Evolutionary conservation across 495 filamentous ascomycete genomes (phyloP), one percentile per base, ranked within the genome.

Genomic region (Penicillium simplicissimum): DNA sequence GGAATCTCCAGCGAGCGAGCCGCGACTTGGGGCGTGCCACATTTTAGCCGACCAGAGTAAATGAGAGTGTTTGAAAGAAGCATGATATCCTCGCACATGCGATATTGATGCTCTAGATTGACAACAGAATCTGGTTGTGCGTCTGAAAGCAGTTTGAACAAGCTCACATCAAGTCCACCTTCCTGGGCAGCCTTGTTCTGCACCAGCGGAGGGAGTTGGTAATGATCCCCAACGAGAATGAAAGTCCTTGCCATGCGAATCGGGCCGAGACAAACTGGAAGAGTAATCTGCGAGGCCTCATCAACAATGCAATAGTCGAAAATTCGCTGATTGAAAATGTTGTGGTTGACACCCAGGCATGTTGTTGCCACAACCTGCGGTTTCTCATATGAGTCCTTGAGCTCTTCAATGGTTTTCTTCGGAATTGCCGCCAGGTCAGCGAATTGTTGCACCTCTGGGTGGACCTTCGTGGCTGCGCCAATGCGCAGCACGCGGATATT

Each of bases 251-350:
- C 92, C 84, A 96, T 91, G 28, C 93, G 87, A 63, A 98, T 95
- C 0, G 95, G 95, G 0, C 95, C 95, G 3, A 98, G 74, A 64
- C 95, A 97, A 17, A 96, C 91, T 0, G 95, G 95, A 23, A 98
- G 81, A 3, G 95, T 98, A 74, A 98, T 97, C 69, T 98, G 95
- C 8, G 93, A 97, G 0, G 95, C 95, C 74, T 98, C 95, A 67
- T 98, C 95, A 2, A 98, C 92, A 62, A 98, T 97, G 66, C 95
- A 98, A 71, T 97, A 97, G 75, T 98, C 95, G 62, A 98, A 98
- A 8, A 88, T 87, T 9, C 95, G 90, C 62, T 93, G 88, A 59
- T 82, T 88, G 78, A 98, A 98, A 42, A 98, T 78, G 17, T 85
- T 83, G 71, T 98, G 94, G 71, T 87, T 92, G 68, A 97, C 88